Percentiles rank a stretch among this genome's conserved stretches.
Conservation (phyloP, 2,329 filamentous ascomycete genomes). For the Microsporum audouinii region DNA sequence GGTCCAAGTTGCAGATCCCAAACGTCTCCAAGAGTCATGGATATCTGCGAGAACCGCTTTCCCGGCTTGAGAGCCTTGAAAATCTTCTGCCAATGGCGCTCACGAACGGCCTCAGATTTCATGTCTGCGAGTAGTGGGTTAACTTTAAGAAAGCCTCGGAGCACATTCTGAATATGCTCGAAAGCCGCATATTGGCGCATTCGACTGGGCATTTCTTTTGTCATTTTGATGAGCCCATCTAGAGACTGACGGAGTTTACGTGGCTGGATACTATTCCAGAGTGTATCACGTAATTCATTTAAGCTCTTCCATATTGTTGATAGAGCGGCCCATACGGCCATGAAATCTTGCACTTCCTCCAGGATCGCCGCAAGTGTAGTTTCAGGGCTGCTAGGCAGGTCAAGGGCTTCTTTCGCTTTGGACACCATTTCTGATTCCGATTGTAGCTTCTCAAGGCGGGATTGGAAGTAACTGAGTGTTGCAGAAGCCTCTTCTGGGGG, state of each 20-base stretch:
- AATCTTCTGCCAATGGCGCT: conserved; percentile 94
- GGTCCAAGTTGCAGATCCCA: conserved; percentile 91
- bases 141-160: conserved; percentile 80
- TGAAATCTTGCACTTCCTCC: conserved; percentile 96
- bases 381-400: conserved; percentile 69
- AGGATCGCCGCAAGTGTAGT: conserved; percentile 73
- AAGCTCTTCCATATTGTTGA: conserved; percentile 95
- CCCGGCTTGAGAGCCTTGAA: conserved; percentile 91
- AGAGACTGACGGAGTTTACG: conserved; percentile 83
- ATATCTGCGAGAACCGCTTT: conserved; percentile 85
- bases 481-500: conserved; percentile 78
- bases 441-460: conserved; percentile 71
- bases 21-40: conserved; percentile 94
- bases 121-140: conserved; percentile 79
- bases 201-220: conserved; percentile 95
- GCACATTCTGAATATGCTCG: conserved; percentile 87
- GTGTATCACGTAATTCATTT: conserved; percentile 79
- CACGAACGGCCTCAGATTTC: conserved; percentile 91
- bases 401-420: conserved; percentile 92
- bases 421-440: conserved; percentile 86
- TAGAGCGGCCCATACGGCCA: conserved; percentile 92
- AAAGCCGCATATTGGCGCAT: conserved; percentile 99
- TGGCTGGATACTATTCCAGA: conserved; percentile 93
- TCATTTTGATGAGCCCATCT: conserved; percentile 90
- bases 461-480: conserved; percentile 71